Evolutionary conservation across 495 filamentous ascomycete species (phyloP), one percentile per base, ranked within the genome.

Genomic region (Penicillium subrubescens): DNA sequence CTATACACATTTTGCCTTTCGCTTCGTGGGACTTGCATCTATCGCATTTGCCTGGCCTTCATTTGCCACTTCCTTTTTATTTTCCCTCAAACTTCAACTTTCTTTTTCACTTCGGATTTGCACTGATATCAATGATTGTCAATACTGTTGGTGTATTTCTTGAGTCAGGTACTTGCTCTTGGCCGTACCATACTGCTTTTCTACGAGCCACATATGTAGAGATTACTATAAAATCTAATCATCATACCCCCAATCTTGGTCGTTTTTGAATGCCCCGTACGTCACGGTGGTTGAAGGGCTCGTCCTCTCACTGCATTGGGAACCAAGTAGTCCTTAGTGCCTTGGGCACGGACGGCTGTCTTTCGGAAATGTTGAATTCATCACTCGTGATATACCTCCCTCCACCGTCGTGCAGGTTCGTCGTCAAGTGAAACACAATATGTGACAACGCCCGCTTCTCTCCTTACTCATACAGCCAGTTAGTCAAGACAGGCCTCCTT

Each of bases 191-290:
- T 67, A 61, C 37, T 50, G 57, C 19, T 39, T 35, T 51, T 64
- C 62, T 57, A 60, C 33, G 56, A 19, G 46, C 55, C 54, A 31
- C 53, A 56, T 37, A 17, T 35, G 61, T 65, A 57, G 62, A 65
- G 11, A 46, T 25, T 61, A 68, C 62, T 66, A 65, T 63, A 62
- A 60, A 57, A 66, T 59, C 43, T 68, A 68, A 68, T 68, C 27
- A 61, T 48, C 34, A 62, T 51, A 50, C 48, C 53, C 37, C 39
- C 25, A 50, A 59, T 25, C 39, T 44, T 41, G 21, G 29, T 25
- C 31, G 21, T 61, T 48, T 46, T 46, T 15, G 5, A 5, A 19
- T 33, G 17, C 31, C 43, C 39, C 15, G 39, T 37, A 34, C 37
- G 39, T 54, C 15, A 15, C 12, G 15, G 5, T 12, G 17, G 55